Base-by-base conservation (phyloP, 164 flowering plant genomes). In the Litsea cubeba region DNA sequence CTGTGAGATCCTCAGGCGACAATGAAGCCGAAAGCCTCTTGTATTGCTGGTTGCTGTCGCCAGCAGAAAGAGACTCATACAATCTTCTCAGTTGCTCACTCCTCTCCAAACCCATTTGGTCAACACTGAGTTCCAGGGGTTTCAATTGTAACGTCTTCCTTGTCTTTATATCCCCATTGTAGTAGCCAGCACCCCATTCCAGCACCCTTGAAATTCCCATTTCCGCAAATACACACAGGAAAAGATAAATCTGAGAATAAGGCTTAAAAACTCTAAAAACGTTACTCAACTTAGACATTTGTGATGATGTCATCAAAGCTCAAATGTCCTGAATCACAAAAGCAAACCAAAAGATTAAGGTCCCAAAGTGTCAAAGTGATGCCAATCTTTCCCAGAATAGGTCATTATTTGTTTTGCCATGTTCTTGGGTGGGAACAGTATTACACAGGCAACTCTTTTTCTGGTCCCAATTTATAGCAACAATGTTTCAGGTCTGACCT, bases 121-220 rank as follows among this genome's bases (percentile, higher is more conserved):
- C 94, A 0, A 86, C 82, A 74, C 84, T 83, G 1, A 87, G 72
- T 60, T 91, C 97, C 58, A 78, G 80, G 0, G 87, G 77, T 69
- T 91, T 94, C 72, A 89, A 71, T 69, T 91, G 96, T 71, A 89
- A 72, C 23, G 98, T 95, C 80, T 89, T 95, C 80, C 97, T 86
- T 14, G 99, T 95, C 88, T 93, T 95, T 4, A 95, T 91, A 58
- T 89, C 98, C 65, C 99, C 99, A 84, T 93, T 93, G 78, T 95
- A 95, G 85, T 89, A 91, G 68, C 99, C 99, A 71, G 87, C 91
- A 62, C 85, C 81, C 99, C 99, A 95, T 76, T 87, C 87, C 89
- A 95, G 71, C 40, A 84, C 84, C 86, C 98, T 92, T 73, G 15
- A 64, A 14, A 54, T 54, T 7, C 20, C 17, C 60, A 54, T 54